phyloP scores from a whole-genome alignment of 495 filamentous ascomycete species.

The Acidiella bohemica region DNA sequence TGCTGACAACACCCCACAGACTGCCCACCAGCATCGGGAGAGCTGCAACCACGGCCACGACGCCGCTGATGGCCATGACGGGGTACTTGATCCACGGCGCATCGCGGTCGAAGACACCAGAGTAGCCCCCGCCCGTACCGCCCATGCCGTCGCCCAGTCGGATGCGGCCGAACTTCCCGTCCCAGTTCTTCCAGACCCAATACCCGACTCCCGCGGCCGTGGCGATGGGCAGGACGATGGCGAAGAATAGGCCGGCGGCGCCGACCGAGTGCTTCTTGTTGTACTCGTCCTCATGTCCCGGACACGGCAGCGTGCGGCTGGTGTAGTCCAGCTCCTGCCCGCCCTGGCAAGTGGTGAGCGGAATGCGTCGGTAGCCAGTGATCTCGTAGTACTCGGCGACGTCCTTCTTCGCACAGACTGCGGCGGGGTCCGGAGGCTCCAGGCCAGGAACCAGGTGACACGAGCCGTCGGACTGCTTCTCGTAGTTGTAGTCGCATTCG shows the following conservation, averaged over 20 bases:
- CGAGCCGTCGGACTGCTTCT: conserved; percentile 57
- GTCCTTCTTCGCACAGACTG: conserved; percentile 55
- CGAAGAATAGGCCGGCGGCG: conserved; percentile 72
- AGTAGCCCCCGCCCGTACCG: conserved; percentile 8
- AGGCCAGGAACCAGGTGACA: conserved; percentile 65
- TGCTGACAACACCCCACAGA: conserved; percentile 49
- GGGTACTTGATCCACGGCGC: conserved; percentile 63
- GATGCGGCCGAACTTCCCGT: conserved; percentile 80
- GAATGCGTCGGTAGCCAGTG: conserved; percentile 84
- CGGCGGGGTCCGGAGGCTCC: conserved; percentile 47
- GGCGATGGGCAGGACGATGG: conserved; percentile 57
- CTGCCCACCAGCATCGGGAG: conserved; percentile 55
- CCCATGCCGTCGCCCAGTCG: conserved; percentile 53
- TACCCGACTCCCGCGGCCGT: conserved; percentile 62
- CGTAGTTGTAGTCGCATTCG: conserved; percentile 96
- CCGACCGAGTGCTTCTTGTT: conserved; percentile 59
- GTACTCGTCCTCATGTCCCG: conserved; percentile 64
- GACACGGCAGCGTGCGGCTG: conserved; percentile 43
- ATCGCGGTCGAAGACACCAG: conserved; percentile 43
- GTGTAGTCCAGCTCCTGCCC: conserved; percentile 58
- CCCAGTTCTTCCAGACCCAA: conserved; percentile 76
- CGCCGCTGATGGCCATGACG: conserved; percentile 59
- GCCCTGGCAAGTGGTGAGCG: conserved; percentile 68
- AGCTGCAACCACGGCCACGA: conserved; percentile 62
- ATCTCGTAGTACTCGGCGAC: conserved; percentile 60